Percentiles rank a stretch among this genome's conserved stretches.
Evolutionary conservation across 441 rosid genomes (phyloP).

Genomic region (Populus hybrid): DNA sequence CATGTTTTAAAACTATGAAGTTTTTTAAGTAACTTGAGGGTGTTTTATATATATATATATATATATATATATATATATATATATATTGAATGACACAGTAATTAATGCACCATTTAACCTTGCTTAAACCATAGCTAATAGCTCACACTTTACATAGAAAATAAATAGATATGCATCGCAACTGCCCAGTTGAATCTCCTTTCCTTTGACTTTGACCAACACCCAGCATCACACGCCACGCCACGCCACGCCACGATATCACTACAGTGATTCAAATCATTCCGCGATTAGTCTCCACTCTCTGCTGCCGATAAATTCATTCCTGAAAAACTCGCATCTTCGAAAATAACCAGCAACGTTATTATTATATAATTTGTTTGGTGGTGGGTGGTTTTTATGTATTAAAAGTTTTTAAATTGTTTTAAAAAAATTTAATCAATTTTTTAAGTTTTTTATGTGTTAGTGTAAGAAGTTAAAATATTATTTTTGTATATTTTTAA

Average conservation of each 20-base stretch:
- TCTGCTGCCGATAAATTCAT: neutral
- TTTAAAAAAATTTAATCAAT: too few relatives aligned
- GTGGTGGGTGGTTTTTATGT: neutral
- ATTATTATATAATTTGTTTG: neutral
- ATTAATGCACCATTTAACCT: neutral
- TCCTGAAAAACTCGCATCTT: neutral
- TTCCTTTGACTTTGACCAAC: slow-evolving; percentile 29
- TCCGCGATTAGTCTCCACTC: neutral
- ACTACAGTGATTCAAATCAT: neutral
- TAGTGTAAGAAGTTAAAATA: too few relatives aligned
- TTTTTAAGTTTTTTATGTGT: too few relatives aligned
- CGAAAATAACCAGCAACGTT: neutral
- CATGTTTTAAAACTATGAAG: too few relatives aligned
- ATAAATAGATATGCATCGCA: neutral
- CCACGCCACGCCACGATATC: neutral
- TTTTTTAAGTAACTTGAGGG: too few relatives aligned
- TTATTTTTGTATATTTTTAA: too few relatives aligned
- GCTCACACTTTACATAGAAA: neutral
- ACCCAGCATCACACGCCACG: neutral
- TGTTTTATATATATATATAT: too few relatives aligned
- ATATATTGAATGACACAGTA: neutral
- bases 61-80: too few relatives aligned
- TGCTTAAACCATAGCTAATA: neutral
- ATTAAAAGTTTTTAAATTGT: too few relatives aligned
- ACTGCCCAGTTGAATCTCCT: neutral